phyloP scores from a whole-genome alignment of 768 basidiomycete species.

The Serpula lacrymans region DNA sequence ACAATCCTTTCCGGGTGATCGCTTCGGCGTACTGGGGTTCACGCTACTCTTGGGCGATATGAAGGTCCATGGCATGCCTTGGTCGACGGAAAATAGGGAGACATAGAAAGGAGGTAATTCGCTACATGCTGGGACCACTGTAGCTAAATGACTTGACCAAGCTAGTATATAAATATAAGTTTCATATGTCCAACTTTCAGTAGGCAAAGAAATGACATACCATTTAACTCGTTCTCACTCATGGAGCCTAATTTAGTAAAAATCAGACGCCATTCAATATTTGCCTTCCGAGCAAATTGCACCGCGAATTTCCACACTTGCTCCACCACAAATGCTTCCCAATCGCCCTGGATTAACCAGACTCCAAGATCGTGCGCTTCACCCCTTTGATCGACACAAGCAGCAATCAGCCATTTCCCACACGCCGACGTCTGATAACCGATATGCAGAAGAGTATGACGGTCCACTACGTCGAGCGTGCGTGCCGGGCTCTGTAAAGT shows the following conservation, averaged over 20 bases:
- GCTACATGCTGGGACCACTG: constrained; percentile 31
- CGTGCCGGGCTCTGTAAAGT: constrained; percentile 35
- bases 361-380: constrained; percentile 69
- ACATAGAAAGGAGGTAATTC: constrained; percentile 57
- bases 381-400: constrained; percentile 74
- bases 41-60: constrained; percentile 22
- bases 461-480: constrained; percentile 49
- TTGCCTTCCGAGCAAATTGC: constrained; percentile 58
- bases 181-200: constrained; percentile 1
- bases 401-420: constrained; percentile 74
- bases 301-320: constrained; percentile 72
- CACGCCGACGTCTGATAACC: constrained; percentile 66
- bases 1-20: constrained; percentile 27
- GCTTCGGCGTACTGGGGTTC: constrained; percentile 24
- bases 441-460: constrained; percentile 68
- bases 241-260: constrained; percentile 68
- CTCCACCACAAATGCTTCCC: constrained; percentile 44
- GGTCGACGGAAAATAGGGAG: constrained; percentile 57
- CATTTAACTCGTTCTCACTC: constrained; percentile 55
- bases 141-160: constrained; percentile 57
- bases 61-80: constrained; percentile 58
- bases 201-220: constrained; percentile 37
- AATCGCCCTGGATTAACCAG: constrained; percentile 56
- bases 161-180: constrained; percentile 38
- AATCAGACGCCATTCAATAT: constrained; percentile 79